Evolutionary conservation across 305 asterid species (phyloP), one percentile per base, ranked within the genome.

Genomic region (Fraxinus sp.): DNA sequence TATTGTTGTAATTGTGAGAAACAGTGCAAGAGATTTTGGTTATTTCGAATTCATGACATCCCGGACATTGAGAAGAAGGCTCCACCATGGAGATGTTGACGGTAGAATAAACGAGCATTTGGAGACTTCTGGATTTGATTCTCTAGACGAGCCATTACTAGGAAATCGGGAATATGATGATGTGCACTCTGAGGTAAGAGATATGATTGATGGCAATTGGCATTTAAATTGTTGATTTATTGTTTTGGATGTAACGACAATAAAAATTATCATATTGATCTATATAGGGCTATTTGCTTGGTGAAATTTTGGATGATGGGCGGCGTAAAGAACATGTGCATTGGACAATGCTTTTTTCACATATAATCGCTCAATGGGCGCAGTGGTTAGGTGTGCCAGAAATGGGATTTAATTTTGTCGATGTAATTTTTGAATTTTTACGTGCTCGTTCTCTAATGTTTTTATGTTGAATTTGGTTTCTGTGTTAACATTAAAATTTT

Each of bases 281-380:
- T 52, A 46, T 59, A 28, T 64, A 92, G 97, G 96, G 82, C 73
- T 73, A 78, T 78, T 71, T 88, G 7, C 92, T 88, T 70, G 91
- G 72, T 78, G 94, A 89, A 83, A 85, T 86, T 79, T 86, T 92
- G 97, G 94, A 92, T 84, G 95, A 92, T 72, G 92, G 92, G 62
- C 89, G 86, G 83, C 86, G 81, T 35, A 89, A 81, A 81, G 98
- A 88, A 85, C 90, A 79, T 73, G 82, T 85, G 88, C 98, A 94
- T 81, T 95, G 99, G 99, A 79, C 94, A 3, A 84, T 91, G 78
- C 89, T 94, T 30, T 94, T 95, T 82, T 90, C 97, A 6, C 89
- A 92, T 24, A 84, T 95, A 84, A 91, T 95, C 77, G 92, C 97
- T 13, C 95, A 95, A 89, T 95, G 99, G 99, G 98, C 98, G 41